Evolutionary conservation across 1,284 basidiomycete genomes (phyloP), one percentile per base, ranked within the genome.

Genomic region (Earliella scabrosa): DNA sequence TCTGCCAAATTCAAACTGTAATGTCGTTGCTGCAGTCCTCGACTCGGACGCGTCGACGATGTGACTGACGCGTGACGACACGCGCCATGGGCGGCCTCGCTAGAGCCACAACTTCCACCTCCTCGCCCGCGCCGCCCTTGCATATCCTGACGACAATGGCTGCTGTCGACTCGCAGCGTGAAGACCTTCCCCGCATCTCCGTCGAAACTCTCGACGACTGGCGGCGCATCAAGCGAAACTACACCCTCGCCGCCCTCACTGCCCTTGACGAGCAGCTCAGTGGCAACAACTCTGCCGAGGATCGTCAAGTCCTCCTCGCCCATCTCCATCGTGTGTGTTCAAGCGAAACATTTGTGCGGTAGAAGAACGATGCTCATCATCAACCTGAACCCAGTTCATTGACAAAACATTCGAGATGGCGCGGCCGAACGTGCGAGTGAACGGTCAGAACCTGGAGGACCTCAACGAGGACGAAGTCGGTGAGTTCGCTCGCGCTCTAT

Each of bases 401-500:
- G 81, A 85, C 26, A 71, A 69, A 21, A 82, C 86, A 32, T 88
- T 92, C 63, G 77, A 79, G 35, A 80, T 86, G 59, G 81, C 86
- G 1, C 81, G 83, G 61, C 81, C 83, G 7, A 94, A 93, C 68
- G 68, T 94, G 20, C 82, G 89, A 34, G 82, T 93, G 29, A 93
- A 94, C 65, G 92, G 92, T 13, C 85, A 87, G 55, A 87, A 87
- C 59, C 83, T 87, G 56, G 89, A 91, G 65, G 82, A 87, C 11
- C 72, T 84, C 52, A 77, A 82, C 50, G 77, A 83, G 45, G 75
- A 77, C 36, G 82, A 82, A 58, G 77, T 81, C 56, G 83, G 87
- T 84, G 46, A 50, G 74, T 60, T 31, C 29, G 7, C 29, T 31
- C 29, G 7, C 13, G 13, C 6, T 13, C 29, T 31, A 31, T 13